A percentile compares a stretch with the other conserved stretches of the same genome.
These are phyloP conservation scores for Cytospora schulzeri DNA, from an alignment of 2,329 filamentous ascomycete species.

Conservation along the genomic window DNA sequence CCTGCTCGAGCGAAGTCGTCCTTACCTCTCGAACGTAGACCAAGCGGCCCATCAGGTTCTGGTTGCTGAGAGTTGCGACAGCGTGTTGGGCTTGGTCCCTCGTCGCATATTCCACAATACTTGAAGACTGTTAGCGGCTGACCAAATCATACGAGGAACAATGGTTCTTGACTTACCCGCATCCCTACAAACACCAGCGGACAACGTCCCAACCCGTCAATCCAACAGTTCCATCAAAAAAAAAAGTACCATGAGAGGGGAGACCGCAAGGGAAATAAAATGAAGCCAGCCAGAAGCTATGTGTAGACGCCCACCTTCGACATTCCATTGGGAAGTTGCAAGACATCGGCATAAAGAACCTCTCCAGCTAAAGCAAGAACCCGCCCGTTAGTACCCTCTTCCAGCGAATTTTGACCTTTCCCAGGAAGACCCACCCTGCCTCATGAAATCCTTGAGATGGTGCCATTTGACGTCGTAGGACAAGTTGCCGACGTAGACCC, in stretches of 20 bases:
- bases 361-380: conserved; percentile 75
- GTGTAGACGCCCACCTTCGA: conserved; percentile 99
- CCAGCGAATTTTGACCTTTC: conserved; percentile 30
- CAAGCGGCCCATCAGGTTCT: conserved; percentile 96
- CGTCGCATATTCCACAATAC: conserved; percentile 99
- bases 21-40: conserved; percentile 97
- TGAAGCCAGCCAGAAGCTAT: conserved; percentile 85
- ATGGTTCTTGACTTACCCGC: conserved; percentile 74
- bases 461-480: conserved; percentile 99
- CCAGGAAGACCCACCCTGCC: conserved; percentile 75
- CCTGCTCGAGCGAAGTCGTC: conserved; percentile 17
- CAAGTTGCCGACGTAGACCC: conserved; percentile 98
- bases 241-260: conserved; percentile 54
- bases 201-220: conserved; percentile 98
- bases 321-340: conserved; percentile 99
- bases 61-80: conserved; percentile 97
- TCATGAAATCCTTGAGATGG: conserved; percentile 99
- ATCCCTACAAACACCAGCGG: conserved; percentile 95
- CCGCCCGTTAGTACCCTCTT: conserved; percentile 42
- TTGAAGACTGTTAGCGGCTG: conserved; percentile 45
- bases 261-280: conserved; percentile 70
- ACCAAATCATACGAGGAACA: conserved; percentile 8
- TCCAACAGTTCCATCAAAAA: conserved; percentile 86
- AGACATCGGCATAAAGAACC: conserved; percentile 98
- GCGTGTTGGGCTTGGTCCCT: conserved; percentile 98